Evolutionary conservation across 2,329 filamentous ascomycete species (phyloP), one percentile per base, ranked within the genome.

Genomic region (Aureobasidium subglaciale): DNA sequence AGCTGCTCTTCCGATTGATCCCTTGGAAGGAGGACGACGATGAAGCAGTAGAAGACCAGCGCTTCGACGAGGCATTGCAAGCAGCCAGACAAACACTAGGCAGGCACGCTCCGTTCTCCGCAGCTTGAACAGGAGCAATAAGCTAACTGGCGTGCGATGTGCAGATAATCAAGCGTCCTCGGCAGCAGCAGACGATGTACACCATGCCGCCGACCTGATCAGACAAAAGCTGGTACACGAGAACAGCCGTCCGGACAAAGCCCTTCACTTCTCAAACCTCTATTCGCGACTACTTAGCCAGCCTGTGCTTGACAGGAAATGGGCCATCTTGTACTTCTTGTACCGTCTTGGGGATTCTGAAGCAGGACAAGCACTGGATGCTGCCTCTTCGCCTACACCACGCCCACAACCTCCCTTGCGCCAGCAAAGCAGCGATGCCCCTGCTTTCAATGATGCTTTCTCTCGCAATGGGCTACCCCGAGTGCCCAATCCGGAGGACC

Each of bases 231-330:
- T 99, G 60, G 82, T 95, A 57, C 83, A 87, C 63, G 86, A 85
- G 62, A 88, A 90, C 65, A 82, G 82, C 42, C 87, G 81, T 60
- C 87, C 78, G 20, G 83, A 82, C 64, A 82, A 91, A 70, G 90
- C 91, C 3, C 78, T 92, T 18, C 82, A 86, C 59, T 96, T 96
- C 71, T 87, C 90, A 22, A 95, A 96, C 66, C 80, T 99, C 25
- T 96, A 96, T 72, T 90, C 89, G 30, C 82, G 90, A 56, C 80
- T 99, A 16, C 78, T 96, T 24, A 88, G 89, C n/a, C 84, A 96
- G 61, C 91, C 91, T 0, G 91, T 97, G 5, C 79, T 99, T 41
- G 87, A 88, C 65, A 88, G 96, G 71, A 99, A 99, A 79, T 97
- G 91, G 90, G 90, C 88, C 3, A 96, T 99, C 61, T 78, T 99